Percentiles rank a stretch among this genome's conserved stretches.
phyloP scores from a whole-genome alignment of 371 early-diverging fungal genomes.

The Lichtheimia ornata region DNA sequence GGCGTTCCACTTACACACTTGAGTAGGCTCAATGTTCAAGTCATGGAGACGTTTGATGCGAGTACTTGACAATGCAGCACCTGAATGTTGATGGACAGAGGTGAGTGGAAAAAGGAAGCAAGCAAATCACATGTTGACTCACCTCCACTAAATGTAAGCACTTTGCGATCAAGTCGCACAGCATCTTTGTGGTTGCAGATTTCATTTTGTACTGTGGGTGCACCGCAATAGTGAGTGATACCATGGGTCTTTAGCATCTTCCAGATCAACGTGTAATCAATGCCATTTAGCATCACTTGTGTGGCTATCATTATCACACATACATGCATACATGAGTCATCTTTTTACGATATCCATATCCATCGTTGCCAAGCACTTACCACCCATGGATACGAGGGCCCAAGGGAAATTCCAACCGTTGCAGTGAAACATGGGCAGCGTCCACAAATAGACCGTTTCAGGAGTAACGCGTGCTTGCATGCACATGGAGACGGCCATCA shows the following conservation, averaged over 20 bases:
- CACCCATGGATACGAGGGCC: conserved; percentile 61
- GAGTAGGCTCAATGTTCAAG: conserved; percentile 58
- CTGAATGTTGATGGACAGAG: conserved; percentile 7
- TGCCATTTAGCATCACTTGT: conserved; percentile 60
- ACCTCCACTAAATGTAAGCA: conserved; percentile 57
- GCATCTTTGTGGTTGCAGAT: conserved; percentile 60
- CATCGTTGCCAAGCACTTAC: conserved; percentile 7
- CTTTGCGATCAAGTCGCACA: conserved; percentile 33
- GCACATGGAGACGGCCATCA: conserved; percentile 51
- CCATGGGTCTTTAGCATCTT: conserved; percentile 43
- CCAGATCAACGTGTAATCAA: conserved; percentile 69
- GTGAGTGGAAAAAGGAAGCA: background rate
- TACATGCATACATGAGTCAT: background rate
- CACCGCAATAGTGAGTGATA: conserved; percentile 66
- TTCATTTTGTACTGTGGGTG: conserved; percentile 71
- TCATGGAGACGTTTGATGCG: conserved; percentile 51
- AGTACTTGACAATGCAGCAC: conserved; percentile 61
- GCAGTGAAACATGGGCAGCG: conserved; percentile 72
- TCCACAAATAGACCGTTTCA: conserved; percentile 60
- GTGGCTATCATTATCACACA: conserved; percentile 18
- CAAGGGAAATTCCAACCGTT: conserved; percentile 72
- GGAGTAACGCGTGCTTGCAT: conserved; percentile 51
- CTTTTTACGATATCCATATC: too few relatives aligned
- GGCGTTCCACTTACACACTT: conserved; percentile 34
- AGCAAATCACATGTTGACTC: background rate